Evolutionary conservation across 305 asterid genomes (phyloP), one percentile per base, ranked within the genome.

Genomic region (Ilex paraguariensis): DNA sequence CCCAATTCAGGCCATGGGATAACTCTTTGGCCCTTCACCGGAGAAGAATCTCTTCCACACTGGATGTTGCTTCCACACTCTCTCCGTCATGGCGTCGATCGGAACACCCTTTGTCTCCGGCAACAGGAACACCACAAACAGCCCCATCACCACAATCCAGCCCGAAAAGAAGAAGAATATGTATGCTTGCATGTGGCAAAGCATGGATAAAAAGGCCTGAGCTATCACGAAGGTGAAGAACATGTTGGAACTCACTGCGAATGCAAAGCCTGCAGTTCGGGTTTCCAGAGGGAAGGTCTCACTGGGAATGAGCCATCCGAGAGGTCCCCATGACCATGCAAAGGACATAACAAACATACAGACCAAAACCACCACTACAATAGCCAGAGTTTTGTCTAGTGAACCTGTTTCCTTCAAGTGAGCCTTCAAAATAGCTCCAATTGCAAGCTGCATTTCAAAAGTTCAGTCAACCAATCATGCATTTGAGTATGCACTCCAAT

Each of bases 371-470:
- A 70, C 66, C 16, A 70, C 70, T 12, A 58, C 6, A 16, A 28
- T 1, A 0, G 84, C 79, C 0, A 59, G 56, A 1, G 31, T 32
- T 54, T 48, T 76, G 73, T 65, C 61, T 0, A 84, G 70, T 5
- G 81, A 3, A 6, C 91, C 95, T 17, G 78, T 72, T 13, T 60
- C 56, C 31, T 56, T 52, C 54, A 86, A 44, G 54, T 73, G 70
- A 0, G 67, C 17, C 14, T 54, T 17, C 31, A 84, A 69, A 11
- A 88, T 82, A 0, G 52, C 63, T 28, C 91, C 91, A 0, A 75
- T 74, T 15, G 82, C 83, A 6, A 86, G 15, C 91, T 87, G 77
- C 21, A 46, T 46, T 10, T 3, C 12, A 6, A 11, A 13, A 10
- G 16, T 7, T 46, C 13, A 13, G 10, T 7, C n/a, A 46, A 46